phyloP scores from a whole-genome alignment of 2,329 filamentous ascomycete genomes.

The Thielaviopsis ethacetica region DNA sequence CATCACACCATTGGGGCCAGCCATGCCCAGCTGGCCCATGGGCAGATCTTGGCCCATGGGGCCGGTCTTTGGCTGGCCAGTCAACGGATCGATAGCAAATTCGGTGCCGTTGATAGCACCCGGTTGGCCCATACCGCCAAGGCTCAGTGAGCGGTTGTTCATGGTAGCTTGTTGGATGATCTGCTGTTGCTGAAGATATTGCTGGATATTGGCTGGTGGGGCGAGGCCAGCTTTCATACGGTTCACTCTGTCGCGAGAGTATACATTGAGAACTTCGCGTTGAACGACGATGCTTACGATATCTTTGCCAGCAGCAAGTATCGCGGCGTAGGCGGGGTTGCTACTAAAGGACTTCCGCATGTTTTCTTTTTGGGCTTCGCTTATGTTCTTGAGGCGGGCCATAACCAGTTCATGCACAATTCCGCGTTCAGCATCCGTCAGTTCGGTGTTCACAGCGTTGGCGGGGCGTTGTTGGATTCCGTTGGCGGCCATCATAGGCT shows the following conservation, averaged over 20 bases:
- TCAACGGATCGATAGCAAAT: slow-evolving; percentile 1
- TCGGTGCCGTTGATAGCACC: slow-evolving; percentile 29
- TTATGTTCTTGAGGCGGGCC: background rate
- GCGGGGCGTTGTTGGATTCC: slow-evolving; percentile 13
- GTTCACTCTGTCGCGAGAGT: background rate
- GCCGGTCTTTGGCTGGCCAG: background rate
- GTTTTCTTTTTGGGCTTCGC: slow-evolving; percentile 2
- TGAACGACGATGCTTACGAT: background rate
- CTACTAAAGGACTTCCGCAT: background rate
- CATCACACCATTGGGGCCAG: background rate
- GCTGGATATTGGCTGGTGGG: background rate
- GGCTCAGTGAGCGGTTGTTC: slow-evolving; percentile 27
- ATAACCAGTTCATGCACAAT: background rate
- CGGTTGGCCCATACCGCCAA: slow-evolving; percentile 24
- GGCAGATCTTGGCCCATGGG: background rate
- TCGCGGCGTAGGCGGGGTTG: background rate
- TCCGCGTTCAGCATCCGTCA: background rate
- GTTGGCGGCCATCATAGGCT: slow-evolving; percentile 18
- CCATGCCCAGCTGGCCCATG: slow-evolving; percentile 1
- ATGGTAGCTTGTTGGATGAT: slow-evolving; percentile 22
- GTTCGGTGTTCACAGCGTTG: background rate
- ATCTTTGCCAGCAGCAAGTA: background rate
- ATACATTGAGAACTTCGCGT: background rate
- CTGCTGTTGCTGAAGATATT: slow-evolving; percentile 22
- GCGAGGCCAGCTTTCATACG: background rate